A percentile compares a stretch with the other conserved stretches of the same genome.
Evolutionary conservation across 352 stramenopile species (phyloP).

Genomic region (Globisporangium yorkense): DNA sequence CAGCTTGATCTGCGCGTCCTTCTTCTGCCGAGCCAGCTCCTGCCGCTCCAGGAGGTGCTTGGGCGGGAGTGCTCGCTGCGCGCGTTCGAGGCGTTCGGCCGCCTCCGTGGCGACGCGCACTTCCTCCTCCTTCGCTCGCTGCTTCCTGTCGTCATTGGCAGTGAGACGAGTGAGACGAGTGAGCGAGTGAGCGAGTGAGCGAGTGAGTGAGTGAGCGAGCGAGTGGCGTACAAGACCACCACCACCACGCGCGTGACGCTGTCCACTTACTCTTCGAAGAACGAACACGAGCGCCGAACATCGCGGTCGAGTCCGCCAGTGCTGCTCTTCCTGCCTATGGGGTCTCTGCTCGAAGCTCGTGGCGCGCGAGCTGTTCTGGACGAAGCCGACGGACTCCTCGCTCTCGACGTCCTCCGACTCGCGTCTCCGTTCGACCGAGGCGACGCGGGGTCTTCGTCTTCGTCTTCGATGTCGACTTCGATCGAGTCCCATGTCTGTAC

Average conservation of each 20-base stretch:
- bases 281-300: slow-evolving; percentile 32
- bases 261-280: slow-evolving; percentile 40
- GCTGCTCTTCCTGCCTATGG: too few species aligned
- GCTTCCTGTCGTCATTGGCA: slow-evolving; percentile 25
- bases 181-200: too few species aligned
- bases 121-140: slow-evolving; percentile 30
- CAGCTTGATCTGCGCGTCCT: slow-evolving; percentile 28
- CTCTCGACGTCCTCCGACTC: not conserved
- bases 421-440: not conserved
- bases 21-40: slow-evolving; percentile 27
- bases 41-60: slow-evolving; percentile 52
- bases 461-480: too few species aligned
- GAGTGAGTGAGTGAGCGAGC: not conserved
- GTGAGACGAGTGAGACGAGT: not conserved
- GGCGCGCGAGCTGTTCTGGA: slow-evolving; percentile 10
- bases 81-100: slow-evolving; percentile 32
- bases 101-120: slow-evolving; percentile 18
- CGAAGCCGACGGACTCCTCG: not conserved
- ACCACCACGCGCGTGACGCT: not conserved
- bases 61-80: slow-evolving; percentile 34
- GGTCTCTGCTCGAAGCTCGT: slow-evolving; percentile 13
- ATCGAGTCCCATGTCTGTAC: slow-evolving; percentile 6
- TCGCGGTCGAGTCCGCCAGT: too few species aligned
- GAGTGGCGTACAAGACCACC: too few species aligned
- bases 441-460: too few species aligned